phyloP scores from a whole-genome alignment of 768 basidiomycete genomes.

The Neoboletus brunneissimus region DNA sequence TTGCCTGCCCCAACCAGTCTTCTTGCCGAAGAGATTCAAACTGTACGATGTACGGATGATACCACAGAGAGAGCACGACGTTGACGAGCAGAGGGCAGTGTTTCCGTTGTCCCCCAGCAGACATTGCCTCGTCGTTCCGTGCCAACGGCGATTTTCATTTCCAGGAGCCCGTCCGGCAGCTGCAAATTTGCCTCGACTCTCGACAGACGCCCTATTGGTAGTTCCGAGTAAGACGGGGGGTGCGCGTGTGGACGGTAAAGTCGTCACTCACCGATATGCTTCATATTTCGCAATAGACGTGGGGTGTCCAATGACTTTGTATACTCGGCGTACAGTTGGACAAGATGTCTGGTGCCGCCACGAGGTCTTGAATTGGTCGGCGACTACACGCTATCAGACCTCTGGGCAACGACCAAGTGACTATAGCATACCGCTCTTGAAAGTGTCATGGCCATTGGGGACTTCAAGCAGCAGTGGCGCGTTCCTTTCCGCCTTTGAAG shows the following conservation, averaged over 20 bases:
- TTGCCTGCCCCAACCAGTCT: slow-evolving; percentile 71
- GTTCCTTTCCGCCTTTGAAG: slow-evolving; percentile 50
- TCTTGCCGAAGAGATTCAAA: slow-evolving; percentile 60
- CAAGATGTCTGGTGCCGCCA: slow-evolving; percentile 63
- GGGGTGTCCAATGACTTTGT: slow-evolving; percentile 58
- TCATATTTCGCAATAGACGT: slow-evolving; percentile 54
- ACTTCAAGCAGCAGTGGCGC: slow-evolving; percentile 61
- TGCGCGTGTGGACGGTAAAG: background rate
- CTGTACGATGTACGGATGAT: slow-evolving; percentile 67
- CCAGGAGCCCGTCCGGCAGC: slow-evolving; percentile 54
- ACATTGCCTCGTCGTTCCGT: slow-evolving; percentile 67
- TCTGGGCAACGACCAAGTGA: background rate
- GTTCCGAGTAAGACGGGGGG: background rate
- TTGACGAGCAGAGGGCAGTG: slow-evolving; percentile 47
- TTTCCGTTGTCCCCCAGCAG: slow-evolving; percentile 62
- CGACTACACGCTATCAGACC: slow-evolving; percentile 38
- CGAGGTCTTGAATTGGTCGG: slow-evolving; percentile 64
- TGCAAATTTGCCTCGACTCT: slow-evolving; percentile 57
- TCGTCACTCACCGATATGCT: slow-evolving; percentile 50
- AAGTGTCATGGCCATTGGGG: slow-evolving; percentile 56
- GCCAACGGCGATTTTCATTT: slow-evolving; percentile 75
- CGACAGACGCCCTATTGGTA: slow-evolving; percentile 47
- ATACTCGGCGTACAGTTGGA: slow-evolving; percentile 57
- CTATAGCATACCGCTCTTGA: slow-evolving; percentile 54
- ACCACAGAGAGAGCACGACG: slow-evolving; percentile 58